phyloP scores from a whole-genome alignment of 345 rosid genomes.

The Chamaenerion angustifolium region DNA sequence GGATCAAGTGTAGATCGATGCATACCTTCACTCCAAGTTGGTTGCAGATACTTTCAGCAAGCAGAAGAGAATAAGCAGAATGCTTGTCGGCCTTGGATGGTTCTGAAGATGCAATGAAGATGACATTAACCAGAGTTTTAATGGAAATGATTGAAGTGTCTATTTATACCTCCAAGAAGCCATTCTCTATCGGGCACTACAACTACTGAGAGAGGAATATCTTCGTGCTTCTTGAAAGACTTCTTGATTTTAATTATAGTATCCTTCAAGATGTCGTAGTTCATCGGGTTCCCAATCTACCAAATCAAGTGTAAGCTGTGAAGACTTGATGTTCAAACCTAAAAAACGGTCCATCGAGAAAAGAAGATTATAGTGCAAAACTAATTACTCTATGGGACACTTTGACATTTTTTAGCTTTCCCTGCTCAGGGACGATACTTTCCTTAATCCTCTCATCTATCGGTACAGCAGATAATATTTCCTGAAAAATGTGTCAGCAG shows the following conservation, averaged over 20 bases:
- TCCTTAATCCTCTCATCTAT: constrained; percentile 52
- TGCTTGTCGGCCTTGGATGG: constrained; percentile 88
- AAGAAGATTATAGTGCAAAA: too few species aligned
- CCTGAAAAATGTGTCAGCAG: constrained; percentile 25
- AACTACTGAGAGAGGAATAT: constrained; percentile 58
- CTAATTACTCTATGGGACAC: constrained; percentile 55
- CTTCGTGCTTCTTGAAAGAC: constrained; percentile 32
- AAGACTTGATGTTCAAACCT: not conserved
- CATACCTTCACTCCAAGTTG: constrained; percentile 71
- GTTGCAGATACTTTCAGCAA: constrained; percentile 80
- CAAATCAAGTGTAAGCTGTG: constrained; percentile 9
- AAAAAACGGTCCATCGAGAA: too few species aligned
- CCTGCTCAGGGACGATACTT: constrained; percentile 22
- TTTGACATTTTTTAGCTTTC: constrained; percentile 38
- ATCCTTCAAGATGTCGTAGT: constrained; percentile 59
- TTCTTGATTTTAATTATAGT: constrained; percentile 39
- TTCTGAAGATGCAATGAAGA: constrained; percentile 28
- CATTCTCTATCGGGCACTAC: constrained; percentile 79
- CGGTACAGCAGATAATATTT: constrained; percentile 81
- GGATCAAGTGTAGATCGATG: not conserved
- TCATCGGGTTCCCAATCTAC: constrained; percentile 84
- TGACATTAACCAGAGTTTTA: not conserved
- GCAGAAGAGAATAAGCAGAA: constrained; percentile 78
- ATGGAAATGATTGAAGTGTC: constrained; percentile 5
- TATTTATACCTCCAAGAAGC: constrained; percentile 61